Base-by-base conservation (phyloP, 2,329 filamentous ascomycete species). In the Epichloe sp. region DNA sequence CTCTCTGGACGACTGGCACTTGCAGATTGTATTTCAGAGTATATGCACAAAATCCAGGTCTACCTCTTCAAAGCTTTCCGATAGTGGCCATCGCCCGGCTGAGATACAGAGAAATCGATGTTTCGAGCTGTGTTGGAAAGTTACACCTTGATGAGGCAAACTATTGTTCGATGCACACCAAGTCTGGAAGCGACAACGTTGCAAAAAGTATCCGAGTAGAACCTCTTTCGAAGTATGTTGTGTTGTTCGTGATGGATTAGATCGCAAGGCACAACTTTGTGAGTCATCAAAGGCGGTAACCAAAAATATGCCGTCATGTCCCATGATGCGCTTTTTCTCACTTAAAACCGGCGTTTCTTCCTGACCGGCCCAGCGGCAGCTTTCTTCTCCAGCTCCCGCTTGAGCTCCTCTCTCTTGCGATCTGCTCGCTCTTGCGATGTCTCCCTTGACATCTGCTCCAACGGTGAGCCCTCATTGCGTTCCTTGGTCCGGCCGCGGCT, bases 311-410 rank as follows among this genome's bases (percentile, higher is more conserved):
- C 34, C 2, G 12, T 36, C 26, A 8, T 17, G 19, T 15, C 21
- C 40, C 19, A 14, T n/a, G 15, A 36, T 19, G 5, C 35, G 19
- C 10, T 36, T 37, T 6, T 8, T n/a, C 17, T 19, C 12, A 10
- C 3, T 23, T 60, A 80, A 54, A 80, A 80, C 48, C 69, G 75
- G 43, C 77, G 67, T 63, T 78, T 80, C 67, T 80, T 80, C 62
- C 73, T 77, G 6, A 66, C 68, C 4, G 77, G 77, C 1, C 71
- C 72, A 17, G 69, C 70, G 0, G 72, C 68, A 3, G 70, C 70
- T 58, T 75, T 76, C 53, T 61, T 71, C 55, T 77, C 71, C 14
- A 78, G 62, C 37, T 79, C 73, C 51, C 65, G 68, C 51, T 75
- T 71, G 31, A 78, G 62, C 56, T 79, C 74, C n/a, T 70, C 67